These are phyloP conservation scores for Phaeosphaeria sp. DNA, from an alignment of 2,329 filamentous ascomycete genomes.

Conservation along the genomic window DNA sequence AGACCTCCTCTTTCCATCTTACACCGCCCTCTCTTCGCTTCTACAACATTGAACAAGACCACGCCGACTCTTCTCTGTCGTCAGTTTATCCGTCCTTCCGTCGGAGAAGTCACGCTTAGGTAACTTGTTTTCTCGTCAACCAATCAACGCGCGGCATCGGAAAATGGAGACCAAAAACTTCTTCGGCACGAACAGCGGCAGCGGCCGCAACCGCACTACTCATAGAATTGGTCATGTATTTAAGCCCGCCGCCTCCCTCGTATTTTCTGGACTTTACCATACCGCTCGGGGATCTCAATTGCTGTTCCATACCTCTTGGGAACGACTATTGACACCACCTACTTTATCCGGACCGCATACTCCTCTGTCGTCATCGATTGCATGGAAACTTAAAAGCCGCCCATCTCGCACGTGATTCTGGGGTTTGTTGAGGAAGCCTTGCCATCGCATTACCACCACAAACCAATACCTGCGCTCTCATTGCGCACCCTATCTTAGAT, in stretches of 20 bases:
- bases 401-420: not conserved
- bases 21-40: not conserved
- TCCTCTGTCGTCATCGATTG: constrained; percentile 11
- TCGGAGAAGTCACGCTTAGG: constrained; percentile 10
- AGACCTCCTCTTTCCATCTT: constrained; percentile 15
- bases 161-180: constrained; percentile 3
- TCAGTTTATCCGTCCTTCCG: not conserved
- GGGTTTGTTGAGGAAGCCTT: not conserved
- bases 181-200: constrained; percentile 24
- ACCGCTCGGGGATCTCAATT: constrained; percentile 5
- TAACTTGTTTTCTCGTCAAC: constrained; percentile 6
- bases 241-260: constrained; percentile 16
- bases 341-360: constrained; percentile 1
- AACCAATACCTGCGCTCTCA: not conserved
- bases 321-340: constrained; percentile 1
- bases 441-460: not conserved
- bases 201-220: constrained; percentile 28
- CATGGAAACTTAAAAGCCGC: constrained; percentile 4
- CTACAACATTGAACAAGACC: not conserved
- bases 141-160: not conserved
- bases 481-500: not conserved
- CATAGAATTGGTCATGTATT: constrained; percentile 7
- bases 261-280: not conserved
- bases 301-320: constrained; percentile 15
- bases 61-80: not conserved